Evolutionary conservation across 495 filamentous ascomycete species (phyloP).

Genomic region (Melanomma pulvis-pyrius): DNA sequence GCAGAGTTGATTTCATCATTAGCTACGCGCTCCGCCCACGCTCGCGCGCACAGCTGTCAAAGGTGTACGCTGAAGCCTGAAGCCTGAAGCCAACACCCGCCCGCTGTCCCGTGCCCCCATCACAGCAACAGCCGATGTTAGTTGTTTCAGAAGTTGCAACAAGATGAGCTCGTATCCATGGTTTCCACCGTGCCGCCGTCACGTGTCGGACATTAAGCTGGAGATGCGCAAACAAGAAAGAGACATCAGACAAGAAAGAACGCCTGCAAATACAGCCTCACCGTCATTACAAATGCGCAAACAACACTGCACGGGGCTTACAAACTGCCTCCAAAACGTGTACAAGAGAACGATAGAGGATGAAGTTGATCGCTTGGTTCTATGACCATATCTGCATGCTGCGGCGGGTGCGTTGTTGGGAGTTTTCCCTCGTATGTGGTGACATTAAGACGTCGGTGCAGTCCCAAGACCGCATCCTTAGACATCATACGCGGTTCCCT

Average conservation of each 20-base stretch:
- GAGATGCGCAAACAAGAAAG: not conserved
- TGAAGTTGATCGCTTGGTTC: not conserved
- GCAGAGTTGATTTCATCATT: no score
- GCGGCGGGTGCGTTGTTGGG: not conserved
- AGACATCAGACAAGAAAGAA: not conserved
- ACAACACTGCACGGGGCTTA: no score
- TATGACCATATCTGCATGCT: not conserved
- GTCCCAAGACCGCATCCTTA: no score
- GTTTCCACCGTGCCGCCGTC: not conserved
- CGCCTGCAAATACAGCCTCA: not conserved
- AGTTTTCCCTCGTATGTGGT: no score
- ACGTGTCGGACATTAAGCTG: not conserved
- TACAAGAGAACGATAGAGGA: not conserved
- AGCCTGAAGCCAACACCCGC: not conserved
- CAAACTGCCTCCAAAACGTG: no score
- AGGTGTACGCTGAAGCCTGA: not conserved
- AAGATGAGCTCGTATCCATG: constrained; percentile 1
- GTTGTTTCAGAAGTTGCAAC: constrained; percentile 24
- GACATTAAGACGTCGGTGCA: no score
- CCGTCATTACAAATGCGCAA: not conserved
- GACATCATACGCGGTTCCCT: not conserved
- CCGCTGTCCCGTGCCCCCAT: not conserved
- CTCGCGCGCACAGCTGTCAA: not conserved
- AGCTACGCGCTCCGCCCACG: no score
- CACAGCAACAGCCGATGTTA: constrained; percentile 4